phyloP scores from a whole-genome alignment of 768 basidiomycete species.

The Tricholoma matsutake region DNA sequence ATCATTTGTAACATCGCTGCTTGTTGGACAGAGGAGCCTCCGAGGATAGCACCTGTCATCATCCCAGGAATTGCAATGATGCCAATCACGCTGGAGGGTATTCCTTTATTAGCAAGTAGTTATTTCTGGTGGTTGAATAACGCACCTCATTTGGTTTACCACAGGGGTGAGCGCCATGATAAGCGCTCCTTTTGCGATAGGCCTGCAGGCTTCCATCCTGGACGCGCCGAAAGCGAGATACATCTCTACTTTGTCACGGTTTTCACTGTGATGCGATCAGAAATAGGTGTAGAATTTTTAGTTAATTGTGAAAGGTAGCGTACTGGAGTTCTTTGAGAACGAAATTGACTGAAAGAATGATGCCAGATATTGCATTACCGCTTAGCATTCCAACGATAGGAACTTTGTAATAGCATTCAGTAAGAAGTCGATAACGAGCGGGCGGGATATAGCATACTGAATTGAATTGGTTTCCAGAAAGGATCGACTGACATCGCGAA shows the following conservation, averaged over 20 bases:
- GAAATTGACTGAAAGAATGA: slow-evolving; percentile 67
- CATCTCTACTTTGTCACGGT: slow-evolving; percentile 80
- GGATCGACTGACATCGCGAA: slow-evolving; percentile 76
- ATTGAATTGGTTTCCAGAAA: slow-evolving; percentile 85
- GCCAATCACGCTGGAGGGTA: slow-evolving; percentile 54
- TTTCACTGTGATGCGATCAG: slow-evolving; percentile 49
- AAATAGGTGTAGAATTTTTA: background rate
- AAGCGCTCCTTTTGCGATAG: slow-evolving; percentile 74
- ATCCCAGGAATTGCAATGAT: slow-evolving; percentile 81
- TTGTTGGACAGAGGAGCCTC: slow-evolving; percentile 79
- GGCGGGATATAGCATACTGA: slow-evolving; percentile 44
- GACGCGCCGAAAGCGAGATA: slow-evolving; percentile 86
- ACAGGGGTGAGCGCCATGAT: slow-evolving; percentile 75
- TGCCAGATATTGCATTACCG: slow-evolving; percentile 72
- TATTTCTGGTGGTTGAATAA: background rate
- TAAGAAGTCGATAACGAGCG: background rate
- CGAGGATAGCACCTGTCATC: slow-evolving; percentile 92
- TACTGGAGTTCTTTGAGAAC: slow-evolving; percentile 75
- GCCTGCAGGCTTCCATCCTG: slow-evolving; percentile 78
- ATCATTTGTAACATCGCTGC: slow-evolving; percentile 89
- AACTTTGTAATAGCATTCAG: slow-evolving; percentile 38
- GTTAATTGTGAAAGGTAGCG: slow-evolving; percentile 19
- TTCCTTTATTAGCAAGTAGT: background rate
- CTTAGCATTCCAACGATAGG: slow-evolving; percentile 87
- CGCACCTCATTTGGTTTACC: slow-evolving; percentile 82